Evolutionary conservation across 345 rosid species (phyloP).

Genomic region (Microthlaspi erraticum): DNA sequence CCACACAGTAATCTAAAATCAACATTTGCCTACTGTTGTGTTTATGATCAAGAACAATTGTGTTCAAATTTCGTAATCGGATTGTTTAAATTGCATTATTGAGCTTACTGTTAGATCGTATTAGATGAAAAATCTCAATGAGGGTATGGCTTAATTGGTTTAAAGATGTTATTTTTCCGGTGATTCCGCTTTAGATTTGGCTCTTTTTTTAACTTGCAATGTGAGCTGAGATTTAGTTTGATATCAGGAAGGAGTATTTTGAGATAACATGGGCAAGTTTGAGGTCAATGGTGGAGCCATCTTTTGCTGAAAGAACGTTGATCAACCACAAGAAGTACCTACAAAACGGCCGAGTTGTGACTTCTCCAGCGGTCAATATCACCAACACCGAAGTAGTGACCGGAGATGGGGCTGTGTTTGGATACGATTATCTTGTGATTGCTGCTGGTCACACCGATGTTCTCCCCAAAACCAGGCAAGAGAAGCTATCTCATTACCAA

Average conservation of each 20-base stretch:
- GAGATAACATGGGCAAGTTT: slow-evolving; percentile 73
- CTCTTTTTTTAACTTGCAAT: no score
- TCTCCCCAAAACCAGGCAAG: slow-evolving; percentile 60
- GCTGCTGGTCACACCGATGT: slow-evolving; percentile 77
- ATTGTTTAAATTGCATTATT: neutral
- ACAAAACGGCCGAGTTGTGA: slow-evolving; percentile 60
- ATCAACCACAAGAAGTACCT: slow-evolving; percentile 75
- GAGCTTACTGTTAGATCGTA: neutral
- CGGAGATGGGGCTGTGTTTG: slow-evolving; percentile 51
- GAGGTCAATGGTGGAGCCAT: slow-evolving; percentile 86
- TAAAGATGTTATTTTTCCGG: no score
- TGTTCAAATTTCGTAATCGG: no score
- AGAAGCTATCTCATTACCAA: slow-evolving; percentile 51
- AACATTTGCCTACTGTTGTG: neutral
- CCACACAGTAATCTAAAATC: neutral
- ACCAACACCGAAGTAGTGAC: slow-evolving; percentile 65
- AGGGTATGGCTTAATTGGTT: neutral
- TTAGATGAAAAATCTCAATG: neutral
- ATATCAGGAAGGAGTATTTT: slow-evolving; percentile 68
- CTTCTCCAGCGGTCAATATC: slow-evolving; percentile 65
- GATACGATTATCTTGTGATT: slow-evolving; percentile 81
- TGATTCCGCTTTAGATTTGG: neutral
- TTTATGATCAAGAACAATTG: no score
- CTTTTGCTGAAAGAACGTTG: slow-evolving; percentile 69
- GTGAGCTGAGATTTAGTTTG: neutral